Base-by-base conservation (phyloP, 306 rosid species). In the Vigna hirtella region DNA sequence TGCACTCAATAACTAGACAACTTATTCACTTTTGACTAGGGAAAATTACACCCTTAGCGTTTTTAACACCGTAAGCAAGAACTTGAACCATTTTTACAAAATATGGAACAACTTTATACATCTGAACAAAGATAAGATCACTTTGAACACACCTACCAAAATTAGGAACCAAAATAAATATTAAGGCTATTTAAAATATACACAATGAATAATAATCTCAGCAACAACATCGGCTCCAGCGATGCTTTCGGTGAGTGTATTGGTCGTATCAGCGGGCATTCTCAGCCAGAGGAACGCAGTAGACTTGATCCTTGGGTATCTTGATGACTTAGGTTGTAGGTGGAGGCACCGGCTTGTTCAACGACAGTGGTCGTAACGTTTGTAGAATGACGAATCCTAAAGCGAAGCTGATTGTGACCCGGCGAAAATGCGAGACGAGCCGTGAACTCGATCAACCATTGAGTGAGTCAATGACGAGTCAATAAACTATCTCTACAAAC, bases 201-300 rank as follows among this genome's bases (percentile, higher is more conserved):
- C 20, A 50, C 10, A 57, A 2, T 14, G 55, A 34, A 32, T 26
- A 20, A 20, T 20, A 72, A 18, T 45, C 52, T 18, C 91, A 85
- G 64, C 63, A 24, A 64, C 88, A 76, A 81, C 84, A 80, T 0
- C 82, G 52, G 72, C 63, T 18, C 2, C 79, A 86, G 74, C 73
- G 81, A 9, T 73, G 5, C 8, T 78, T 81, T 28, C 50, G 79
- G 81, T 66, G 49, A 82, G 89, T 13, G 84, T 83, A 88, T 5
- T 64, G 63, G 12, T 89, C 26, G 85, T 64, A 87, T 20, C 86
- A 90, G 26, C 67, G 55, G 2, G 96, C 85, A 26, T 91, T 91
- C 70, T 90, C 96, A 4, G 88, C 93, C 7, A 93, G 97, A 8
- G 97, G 97, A 17, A 90, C 84, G 49, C 96, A 93, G 85, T 88